Conservation (phyloP, 805 yeast genomes). For the Priceomyces haplophilus region DNA sequence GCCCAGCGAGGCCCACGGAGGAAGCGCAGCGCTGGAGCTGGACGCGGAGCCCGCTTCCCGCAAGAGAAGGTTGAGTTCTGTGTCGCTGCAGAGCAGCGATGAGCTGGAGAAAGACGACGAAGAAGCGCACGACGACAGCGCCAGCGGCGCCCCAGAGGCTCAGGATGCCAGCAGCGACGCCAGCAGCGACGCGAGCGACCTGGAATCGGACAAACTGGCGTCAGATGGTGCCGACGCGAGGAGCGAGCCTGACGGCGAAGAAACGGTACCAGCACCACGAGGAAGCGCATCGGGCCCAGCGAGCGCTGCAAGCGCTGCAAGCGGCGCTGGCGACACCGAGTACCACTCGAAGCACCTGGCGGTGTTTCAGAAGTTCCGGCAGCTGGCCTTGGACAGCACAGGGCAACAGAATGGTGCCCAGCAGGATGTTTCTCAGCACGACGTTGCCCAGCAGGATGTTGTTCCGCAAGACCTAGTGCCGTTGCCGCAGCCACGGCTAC, state of each 20-base stretch:
- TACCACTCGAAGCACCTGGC: slow-evolving; percentile 44
- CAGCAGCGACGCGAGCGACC: background rate
- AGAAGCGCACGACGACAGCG: slow-evolving; percentile 3
- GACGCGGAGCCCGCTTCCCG: slow-evolving; percentile 5
- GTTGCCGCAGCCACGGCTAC: slow-evolving; percentile 79
- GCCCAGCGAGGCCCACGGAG: background rate
- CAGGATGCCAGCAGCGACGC: too few relatives aligned
- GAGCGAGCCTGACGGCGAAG: background rate
- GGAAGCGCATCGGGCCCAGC: slow-evolving; percentile 6
- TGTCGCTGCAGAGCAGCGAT: slow-evolving; percentile 2
- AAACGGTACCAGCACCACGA: background rate
- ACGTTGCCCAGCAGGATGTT: too few relatives aligned
- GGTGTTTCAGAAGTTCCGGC: slow-evolving; percentile 52
- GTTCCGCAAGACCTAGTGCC: slow-evolving; percentile 62
- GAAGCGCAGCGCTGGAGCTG: background rate
- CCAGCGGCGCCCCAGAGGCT: slow-evolving; percentile 2
- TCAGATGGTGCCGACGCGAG: background rate
- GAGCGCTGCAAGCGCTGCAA: slow-evolving; percentile 1
- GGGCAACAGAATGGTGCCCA: too few relatives aligned
- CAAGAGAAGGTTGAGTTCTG: slow-evolving; percentile 19
- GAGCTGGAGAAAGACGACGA: slow-evolving; percentile 8
- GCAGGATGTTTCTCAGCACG: too few relatives aligned
- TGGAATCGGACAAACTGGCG: background rate
- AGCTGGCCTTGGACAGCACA: too few relatives aligned
- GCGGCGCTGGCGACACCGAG: background rate